Evolutionary conservation across 2,329 filamentous ascomycete species (phyloP).

Genomic region (Diaporthe sp.): DNA sequence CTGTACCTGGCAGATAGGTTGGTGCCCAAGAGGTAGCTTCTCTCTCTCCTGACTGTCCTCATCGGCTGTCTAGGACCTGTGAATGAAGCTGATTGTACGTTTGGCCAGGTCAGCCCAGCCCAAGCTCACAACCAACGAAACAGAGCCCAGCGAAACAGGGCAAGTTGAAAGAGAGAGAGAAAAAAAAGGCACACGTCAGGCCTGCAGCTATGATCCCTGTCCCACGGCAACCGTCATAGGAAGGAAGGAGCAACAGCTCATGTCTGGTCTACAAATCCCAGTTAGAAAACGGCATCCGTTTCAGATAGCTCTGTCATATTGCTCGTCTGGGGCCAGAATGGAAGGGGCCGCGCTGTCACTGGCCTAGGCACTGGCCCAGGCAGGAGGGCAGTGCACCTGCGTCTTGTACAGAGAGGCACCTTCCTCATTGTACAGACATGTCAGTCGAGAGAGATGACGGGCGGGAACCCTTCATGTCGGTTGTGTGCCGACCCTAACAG

Average conservation of each 20-base stretch:
- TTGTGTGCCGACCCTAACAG: background rate
- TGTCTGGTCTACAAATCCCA: background rate
- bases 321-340: background rate
- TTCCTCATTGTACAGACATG: background rate
- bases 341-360: background rate
- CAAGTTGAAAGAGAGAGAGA: no score
- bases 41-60: background rate
- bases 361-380: background rate
- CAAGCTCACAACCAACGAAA: background rate
- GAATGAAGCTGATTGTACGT: background rate
- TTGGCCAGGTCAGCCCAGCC: background rate
- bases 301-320: background rate
- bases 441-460: background rate
- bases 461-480: background rate
- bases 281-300: background rate
- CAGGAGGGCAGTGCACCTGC: background rate
- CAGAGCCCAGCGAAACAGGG: background rate
- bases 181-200: background rate
- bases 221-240: background rate
- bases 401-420: background rate
- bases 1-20: background rate
- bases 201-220: conserved; percentile 4
- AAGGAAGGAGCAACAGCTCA: background rate
- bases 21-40: background rate
- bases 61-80: background rate